Evolutionary conservation across 306 rosid species (phyloP), one percentile per base, ranked within the genome.

Genomic region (Begonia fuchsioides): DNA sequence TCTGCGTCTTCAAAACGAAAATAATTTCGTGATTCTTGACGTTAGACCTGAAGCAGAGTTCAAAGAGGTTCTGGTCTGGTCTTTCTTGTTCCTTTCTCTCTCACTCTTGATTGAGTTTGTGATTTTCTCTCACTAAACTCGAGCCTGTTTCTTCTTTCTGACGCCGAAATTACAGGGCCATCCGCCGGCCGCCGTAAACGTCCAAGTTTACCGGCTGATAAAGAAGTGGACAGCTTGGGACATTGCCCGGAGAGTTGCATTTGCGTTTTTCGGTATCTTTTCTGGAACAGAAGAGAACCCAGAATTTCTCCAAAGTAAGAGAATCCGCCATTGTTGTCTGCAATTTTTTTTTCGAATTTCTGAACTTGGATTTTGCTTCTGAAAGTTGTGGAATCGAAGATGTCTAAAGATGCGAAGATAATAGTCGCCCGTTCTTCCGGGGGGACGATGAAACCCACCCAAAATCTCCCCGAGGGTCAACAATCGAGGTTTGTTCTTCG

Each of bases 151-250:
- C n/a, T n/a, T n/a, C n/a, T n/a, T n/a, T n/a, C n/a, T 47, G 49
- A 11, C 7, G 5, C 35, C 7, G 1, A 51, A 40, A 26, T 17
- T 65, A 51, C 56, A 90, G 98, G 95, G 73, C 49, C 95, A 90
- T 73, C 92, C 95, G 3, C 79, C 82, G 15, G 95, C 66, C 38
- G 93, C 98, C 17, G 72, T 81, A 44, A 90, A 90, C 62, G 87
- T 81, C 61, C 98, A 90, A 85, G 72, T 90, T 64, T 85, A 90
- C 53, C 81, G 95, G 81, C 94, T 90, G 53, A 90, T 90, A 67
- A 90, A 85, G 78, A 95, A 90, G 63, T 85, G 98, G 95, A 81
- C 98, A 44, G 98, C 98, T 40, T 81, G 98, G 95, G 98, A 90
- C 68, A 90, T 90, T 46, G 93, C 95, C 13, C 76, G 95, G 65